Base-by-base conservation (phyloP, 148 eudicot genomes). In the Rheum nobile region DNA sequence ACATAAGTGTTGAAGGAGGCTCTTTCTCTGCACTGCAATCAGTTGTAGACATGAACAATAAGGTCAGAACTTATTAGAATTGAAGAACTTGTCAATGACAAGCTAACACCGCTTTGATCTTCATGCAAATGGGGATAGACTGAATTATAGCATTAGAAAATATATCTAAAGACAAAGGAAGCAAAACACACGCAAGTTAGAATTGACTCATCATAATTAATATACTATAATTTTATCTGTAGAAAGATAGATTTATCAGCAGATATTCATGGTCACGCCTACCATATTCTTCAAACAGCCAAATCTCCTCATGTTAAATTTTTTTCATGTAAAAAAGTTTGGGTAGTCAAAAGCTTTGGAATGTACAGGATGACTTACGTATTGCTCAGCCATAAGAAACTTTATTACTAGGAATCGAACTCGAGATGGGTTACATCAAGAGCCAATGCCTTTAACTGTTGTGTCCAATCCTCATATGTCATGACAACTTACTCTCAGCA, bases 1-100 rank as follows among this genome's bases (percentile, higher is more conserved):
- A 96, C 87, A 96, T 73, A 76, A 87, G 86, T 32, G 97, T 92
- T 73, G 97, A 92, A 69, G 99, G 99, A 50, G 92, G 96, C 80
- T 90, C 99, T 84, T 87, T 90, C 47, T 88, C 95, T 52, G 69
- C 57, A 57, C 99, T 96, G 87, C 67, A 83, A 67, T 50, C 71
- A 75, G 32, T 72, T 10, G 29, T 61, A 26, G 14, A 73, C 43
- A 39, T n/a, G 57, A 22, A 41, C 8, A 41, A 70, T 17, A 32
- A 32, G 41, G 39, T 65, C 32, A 65, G 22, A 63, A 65, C 69
- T 16, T 1, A 65, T 31, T 9, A 65, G 39, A 65, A n/a, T 34
- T 21, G 5, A 34, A 65, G 39, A 65, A 34, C 3, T 32, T 32
- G 41, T 14, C 41, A 65, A 65, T 32, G 22, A 65, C 8, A 61